phyloP scores from a whole-genome alignment of 1,284 basidiomycete genomes.

The Paramarasmius palmivorus region DNA sequence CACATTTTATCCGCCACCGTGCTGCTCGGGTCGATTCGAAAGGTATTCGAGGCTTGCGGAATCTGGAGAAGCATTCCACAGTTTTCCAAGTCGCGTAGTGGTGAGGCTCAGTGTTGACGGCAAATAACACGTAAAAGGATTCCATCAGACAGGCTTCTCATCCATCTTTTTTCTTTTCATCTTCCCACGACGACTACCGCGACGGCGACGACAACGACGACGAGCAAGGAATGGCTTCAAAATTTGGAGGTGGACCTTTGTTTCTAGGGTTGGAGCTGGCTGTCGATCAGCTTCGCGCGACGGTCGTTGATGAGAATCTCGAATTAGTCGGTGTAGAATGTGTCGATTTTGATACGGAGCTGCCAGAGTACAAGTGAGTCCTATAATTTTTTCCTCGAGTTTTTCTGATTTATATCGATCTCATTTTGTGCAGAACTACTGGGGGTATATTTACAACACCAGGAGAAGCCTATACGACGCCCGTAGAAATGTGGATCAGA shows the following conservation, averaged over 20 bases:
- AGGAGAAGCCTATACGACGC: slow-evolving; percentile 80
- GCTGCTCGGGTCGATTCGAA: no score
- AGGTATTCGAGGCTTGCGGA: no score
- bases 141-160: no score
- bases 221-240: neutral
- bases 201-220: neutral
- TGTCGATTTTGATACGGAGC: slow-evolving; percentile 78
- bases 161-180: neutral
- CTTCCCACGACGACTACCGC: neutral
- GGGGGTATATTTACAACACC: slow-evolving; percentile 83
- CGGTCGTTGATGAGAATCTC: slow-evolving; percentile 76
- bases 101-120: no score
- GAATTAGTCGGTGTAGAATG: slow-evolving; percentile 77
- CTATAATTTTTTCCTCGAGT: slow-evolving; percentile 4
- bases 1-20: no score
- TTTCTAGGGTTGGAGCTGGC: slow-evolving; percentile 81
- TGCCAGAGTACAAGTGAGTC: slow-evolving; percentile 27
- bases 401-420: slow-evolving; percentile 6
- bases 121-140: no score
- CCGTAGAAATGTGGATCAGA: slow-evolving; percentile 85
- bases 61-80: no score
- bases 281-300: slow-evolving; percentile 76
- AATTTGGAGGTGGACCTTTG: slow-evolving; percentile 32
- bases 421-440: slow-evolving; percentile 55
- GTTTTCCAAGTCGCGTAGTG: no score